Evolutionary conservation across 768 basidiomycete species (phyloP), one percentile per base, ranked within the genome.

Genomic region (Boletus rubescentipes): DNA sequence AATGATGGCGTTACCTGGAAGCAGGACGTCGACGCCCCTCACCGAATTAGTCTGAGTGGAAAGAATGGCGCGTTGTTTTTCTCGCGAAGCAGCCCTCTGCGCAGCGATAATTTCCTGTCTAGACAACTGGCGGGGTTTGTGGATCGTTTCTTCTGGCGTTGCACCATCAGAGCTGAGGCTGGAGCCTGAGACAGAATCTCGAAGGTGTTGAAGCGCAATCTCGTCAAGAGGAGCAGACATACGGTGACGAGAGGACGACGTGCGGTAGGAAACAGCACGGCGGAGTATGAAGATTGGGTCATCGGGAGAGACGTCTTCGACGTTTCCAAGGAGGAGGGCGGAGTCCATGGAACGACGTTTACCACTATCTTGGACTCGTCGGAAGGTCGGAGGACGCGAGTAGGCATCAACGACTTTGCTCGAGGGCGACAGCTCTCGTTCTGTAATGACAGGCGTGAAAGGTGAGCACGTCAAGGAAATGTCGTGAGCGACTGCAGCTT

Each of bases 211-310:
- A 53, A 93, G 72, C 11, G 87, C 92, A 46, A 93, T 81, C 62
- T 94, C 92, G 71, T 93, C 92, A 18, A 93, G 76, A 15, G 90
- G 89, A 2, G 85, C 85, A 11, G 87, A 89, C 56, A 82, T 79
- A 39, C 88, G 81, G 61, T 85, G 79, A 32, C 86, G 81, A n/a
- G 85, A 81, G 0, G 83, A 82, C 1, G 86, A 84, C 50, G 74
- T 82, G 31, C 90, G 83, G 63, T 92, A 91, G 9, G 84, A 82
- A 11, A 80, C 77, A 2, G 93, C 89, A 38, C 91, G 86, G 15
- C 95, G 90, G 14, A 98, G 82, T 51, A 96, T 77, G 70, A 99
- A 98, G 54, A 88, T 73, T 0, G 97, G 97, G 61, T 99, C 97
- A 21, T 89, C 85, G 0, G 86, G 75, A 23, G 78, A 77, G 50